phyloP scores from a whole-genome alignment of 177 flowering plant species.

The Vitis hybrid region DNA sequence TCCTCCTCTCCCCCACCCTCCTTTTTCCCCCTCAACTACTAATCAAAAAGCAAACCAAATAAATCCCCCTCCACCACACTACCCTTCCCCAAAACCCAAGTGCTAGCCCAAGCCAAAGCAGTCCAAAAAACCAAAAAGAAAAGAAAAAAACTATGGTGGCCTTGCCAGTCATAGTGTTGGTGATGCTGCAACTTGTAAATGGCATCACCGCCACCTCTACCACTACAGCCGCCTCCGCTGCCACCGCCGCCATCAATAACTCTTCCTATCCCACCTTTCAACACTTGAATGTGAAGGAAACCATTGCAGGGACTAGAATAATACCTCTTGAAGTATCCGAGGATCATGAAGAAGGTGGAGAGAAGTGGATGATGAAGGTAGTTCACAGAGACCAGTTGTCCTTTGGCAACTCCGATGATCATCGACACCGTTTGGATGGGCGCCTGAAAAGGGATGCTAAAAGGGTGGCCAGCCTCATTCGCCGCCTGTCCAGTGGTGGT shows the following conservation, averaged over 20 bases:
- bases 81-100: slow-evolving; percentile 9
- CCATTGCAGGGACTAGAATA: slow-evolving; percentile 20
- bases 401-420: slow-evolving; percentile 12
- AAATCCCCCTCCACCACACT: slow-evolving; percentile 16
- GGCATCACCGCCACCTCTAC: slow-evolving; percentile 2
- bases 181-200: slow-evolving; percentile 7
- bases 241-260: slow-evolving; percentile 16
- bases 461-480: slow-evolving; percentile 45
- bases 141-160: too few relatives aligned
- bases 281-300: slow-evolving; percentile 40
- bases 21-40: too few relatives aligned
- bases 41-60: slow-evolving; percentile 8
- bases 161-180: neutral
- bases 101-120: neutral
- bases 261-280: slow-evolving; percentile 37
- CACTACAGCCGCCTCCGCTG: slow-evolving; percentile 2
- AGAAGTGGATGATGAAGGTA: slow-evolving; percentile 34
- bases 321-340: slow-evolving; percentile 5
- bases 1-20: too few relatives aligned
- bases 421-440: slow-evolving; percentile 34
- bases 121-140: too few relatives aligned
- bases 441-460: slow-evolving; percentile 56
- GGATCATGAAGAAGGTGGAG: slow-evolving; percentile 7
- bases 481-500: slow-evolving; percentile 26
- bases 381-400: slow-evolving; percentile 43